These are phyloP conservation scores for Nakazawaea ishiwadae DNA, from an alignment of 805 yeast species.

Conservation along the genomic window DNA sequence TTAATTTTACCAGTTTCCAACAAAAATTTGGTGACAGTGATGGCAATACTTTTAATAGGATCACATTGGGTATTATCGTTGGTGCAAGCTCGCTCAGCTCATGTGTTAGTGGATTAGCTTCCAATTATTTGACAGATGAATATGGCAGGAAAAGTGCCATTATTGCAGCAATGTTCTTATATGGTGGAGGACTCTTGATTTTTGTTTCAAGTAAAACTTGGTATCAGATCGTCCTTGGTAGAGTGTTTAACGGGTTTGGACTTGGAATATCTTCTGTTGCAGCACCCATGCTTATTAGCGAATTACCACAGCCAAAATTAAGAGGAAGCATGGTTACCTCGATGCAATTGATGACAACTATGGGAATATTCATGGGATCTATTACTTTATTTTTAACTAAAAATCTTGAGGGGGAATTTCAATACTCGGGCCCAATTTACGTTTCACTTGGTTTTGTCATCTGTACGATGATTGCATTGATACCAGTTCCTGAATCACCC, in stretches of 20 bases:
- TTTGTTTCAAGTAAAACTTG: constrained; percentile 16
- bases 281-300: constrained; percentile 32
- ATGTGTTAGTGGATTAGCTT: constrained; percentile 26
- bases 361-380: constrained; percentile 29
- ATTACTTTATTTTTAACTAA: constrained; percentile 19
- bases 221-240: constrained; percentile 22
- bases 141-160: constrained; percentile 23
- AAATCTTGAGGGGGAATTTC: constrained; percentile 13
- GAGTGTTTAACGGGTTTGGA: constrained; percentile 26
- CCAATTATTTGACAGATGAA: constrained; percentile 19
- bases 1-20: constrained; percentile 25
- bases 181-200: constrained; percentile 18
- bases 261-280: constrained; percentile 27
- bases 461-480: constrained; percentile 16
- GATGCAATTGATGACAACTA: constrained; percentile 28
- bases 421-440: constrained; percentile 20
- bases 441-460: constrained; percentile 18
- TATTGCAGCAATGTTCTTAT: constrained; percentile 18
- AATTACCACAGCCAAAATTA: constrained; percentile 24
- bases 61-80: constrained; percentile 25
- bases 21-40: constrained; percentile 17
- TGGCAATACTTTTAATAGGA: constrained; percentile 15
- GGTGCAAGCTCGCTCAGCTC: constrained; percentile 27
- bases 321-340: constrained; percentile 28
- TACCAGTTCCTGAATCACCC: constrained; percentile 31